These are phyloP conservation scores for Magnusiomyces tetraspermus DNA, from an alignment of 1,139 yeast species.

Conservation along the genomic window DNA sequence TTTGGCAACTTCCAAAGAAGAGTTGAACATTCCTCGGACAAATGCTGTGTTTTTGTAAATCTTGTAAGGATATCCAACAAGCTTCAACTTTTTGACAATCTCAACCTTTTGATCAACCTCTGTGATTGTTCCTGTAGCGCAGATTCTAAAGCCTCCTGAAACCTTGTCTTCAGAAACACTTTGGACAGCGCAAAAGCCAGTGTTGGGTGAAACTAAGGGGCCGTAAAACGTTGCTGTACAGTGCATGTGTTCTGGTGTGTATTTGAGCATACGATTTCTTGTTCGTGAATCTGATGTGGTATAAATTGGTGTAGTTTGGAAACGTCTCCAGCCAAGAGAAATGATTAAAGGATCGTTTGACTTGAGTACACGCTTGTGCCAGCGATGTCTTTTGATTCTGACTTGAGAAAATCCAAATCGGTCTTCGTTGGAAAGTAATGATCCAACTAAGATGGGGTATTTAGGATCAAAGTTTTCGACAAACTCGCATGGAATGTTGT, in stretches of 20 bases:
- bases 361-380: conserved; percentile 95
- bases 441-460: conserved; percentile 84
- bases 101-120: conserved; percentile 84
- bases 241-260: conserved; percentile 96
- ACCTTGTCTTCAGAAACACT: conserved; percentile 75
- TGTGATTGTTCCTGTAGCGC: conserved; percentile 96
- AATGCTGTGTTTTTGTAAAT: conserved; percentile 94
- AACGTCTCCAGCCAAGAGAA: conserved; percentile 96
- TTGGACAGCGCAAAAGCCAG: conserved; percentile 94
- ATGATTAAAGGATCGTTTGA: conserved; percentile 91
- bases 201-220: conserved; percentile 93
- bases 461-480: conserved; percentile 75
- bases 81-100: conserved; percentile 88
- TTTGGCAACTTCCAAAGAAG: conserved; percentile 89
- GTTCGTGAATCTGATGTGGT: conserved; percentile 97
- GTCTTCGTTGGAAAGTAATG: conserved; percentile 80
- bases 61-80: conserved; percentile 91
- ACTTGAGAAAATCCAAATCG: conserved; percentile 90
- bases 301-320: conserved; percentile 91
- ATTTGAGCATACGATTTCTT: conserved; percentile 93
- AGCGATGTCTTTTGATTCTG: conserved; percentile 93
- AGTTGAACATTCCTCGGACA: conserved; percentile 90
- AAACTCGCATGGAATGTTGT: conserved; percentile 81
- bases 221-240: conserved; percentile 96
- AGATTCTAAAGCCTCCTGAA: conserved; percentile 84